These are phyloP conservation scores for Populus tremula DNA, from an alignment of 345 rosid genomes.

Conservation along the genomic window DNA sequence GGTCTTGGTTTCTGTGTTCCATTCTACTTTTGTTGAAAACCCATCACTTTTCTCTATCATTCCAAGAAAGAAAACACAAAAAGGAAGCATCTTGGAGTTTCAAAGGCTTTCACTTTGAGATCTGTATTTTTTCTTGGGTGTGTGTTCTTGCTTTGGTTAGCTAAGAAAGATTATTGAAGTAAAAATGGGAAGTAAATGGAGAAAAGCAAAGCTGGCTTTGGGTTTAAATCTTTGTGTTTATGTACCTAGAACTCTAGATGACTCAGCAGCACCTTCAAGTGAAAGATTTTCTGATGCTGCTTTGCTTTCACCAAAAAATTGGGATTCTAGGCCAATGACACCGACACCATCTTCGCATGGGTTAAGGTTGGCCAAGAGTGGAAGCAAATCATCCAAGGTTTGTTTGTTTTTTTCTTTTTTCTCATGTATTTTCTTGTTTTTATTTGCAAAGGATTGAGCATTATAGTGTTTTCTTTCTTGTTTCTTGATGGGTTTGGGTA, in stretches of 20 bases:
- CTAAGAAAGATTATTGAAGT: not conserved
- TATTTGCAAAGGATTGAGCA: not conserved
- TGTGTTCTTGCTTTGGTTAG: constrained; percentile 16
- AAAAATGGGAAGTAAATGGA: constrained; percentile 32
- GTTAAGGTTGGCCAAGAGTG: constrained; percentile 56
- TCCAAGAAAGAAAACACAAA: constrained; percentile 26
- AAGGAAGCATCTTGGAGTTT: not conserved
- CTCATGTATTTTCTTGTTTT: not conserved
- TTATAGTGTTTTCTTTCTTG: not conserved
- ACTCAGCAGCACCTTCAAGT: constrained; percentile 24
- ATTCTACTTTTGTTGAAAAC: constrained; percentile 36
- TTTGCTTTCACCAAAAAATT: constrained; percentile 62
- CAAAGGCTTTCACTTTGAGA: constrained; percentile 27
- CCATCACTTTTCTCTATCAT: constrained; percentile 30
- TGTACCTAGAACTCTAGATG: constrained; percentile 30
- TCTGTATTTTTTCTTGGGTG: constrained; percentile 12
- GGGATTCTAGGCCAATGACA: constrained; percentile 70
- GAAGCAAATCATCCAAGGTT: constrained; percentile 90
- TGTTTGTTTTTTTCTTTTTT: constrained; percentile 14
- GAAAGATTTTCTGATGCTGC: constrained; percentile 83
- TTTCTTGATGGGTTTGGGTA: not conserved
- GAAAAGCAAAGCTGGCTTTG: constrained; percentile 31
- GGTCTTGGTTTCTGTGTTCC: constrained; percentile 47
- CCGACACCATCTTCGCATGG: constrained; percentile 79
- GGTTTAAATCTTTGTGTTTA: constrained; percentile 29